Base-by-base conservation (phyloP, 257 asterid species). In the Nicotiana sylvestris region DNA sequence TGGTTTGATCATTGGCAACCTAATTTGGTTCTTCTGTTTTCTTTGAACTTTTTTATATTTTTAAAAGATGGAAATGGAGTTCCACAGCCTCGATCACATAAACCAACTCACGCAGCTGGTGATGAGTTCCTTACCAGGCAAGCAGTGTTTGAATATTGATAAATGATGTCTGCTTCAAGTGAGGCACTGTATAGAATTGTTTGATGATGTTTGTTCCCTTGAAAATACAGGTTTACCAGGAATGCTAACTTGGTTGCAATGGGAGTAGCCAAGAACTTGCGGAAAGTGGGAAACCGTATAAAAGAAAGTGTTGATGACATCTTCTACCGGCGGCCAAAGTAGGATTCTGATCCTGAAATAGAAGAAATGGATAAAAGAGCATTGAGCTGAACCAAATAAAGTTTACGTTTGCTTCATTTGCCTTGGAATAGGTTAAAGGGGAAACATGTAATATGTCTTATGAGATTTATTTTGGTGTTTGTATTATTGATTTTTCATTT, bases 91-190 rank as follows among this genome's bases (percentile, higher is more conserved):
- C 91, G 90, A 61, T 39, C 91, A 80, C 92, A 88, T 10, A 92
- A 90, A 84, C 95, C 98, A 57, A 32, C 93, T 81, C 88, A 76
- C 83, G 76, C 93, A 27, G 78, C 87, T 43, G 91, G 90, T 81
- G 97, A 93, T 6, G 97, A 92, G 79, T 94, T 94, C 85, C 83
- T 90, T 29, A 88, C 87, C 95, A 96, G 98, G 99, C 89, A 91
- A 86, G 92, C 76, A 64, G 18, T 76, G 66, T 76, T 66, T 51
- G 64, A 53, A 53, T 66, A 25, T 53, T 49, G 76, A 25, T 15
- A 9, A 30, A 27, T 49, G 25, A 51, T 17, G 27, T 55, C 33
- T 66, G 30, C 65, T 66, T 30, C 51, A 27, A 16, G n/a, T 66
- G 33, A 79, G 13, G 62, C 5, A 32, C 43, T 32, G 0, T 11